Conservation (phyloP, 2,329 filamentous ascomycete genomes). For the Monilinia polystroma region DNA sequence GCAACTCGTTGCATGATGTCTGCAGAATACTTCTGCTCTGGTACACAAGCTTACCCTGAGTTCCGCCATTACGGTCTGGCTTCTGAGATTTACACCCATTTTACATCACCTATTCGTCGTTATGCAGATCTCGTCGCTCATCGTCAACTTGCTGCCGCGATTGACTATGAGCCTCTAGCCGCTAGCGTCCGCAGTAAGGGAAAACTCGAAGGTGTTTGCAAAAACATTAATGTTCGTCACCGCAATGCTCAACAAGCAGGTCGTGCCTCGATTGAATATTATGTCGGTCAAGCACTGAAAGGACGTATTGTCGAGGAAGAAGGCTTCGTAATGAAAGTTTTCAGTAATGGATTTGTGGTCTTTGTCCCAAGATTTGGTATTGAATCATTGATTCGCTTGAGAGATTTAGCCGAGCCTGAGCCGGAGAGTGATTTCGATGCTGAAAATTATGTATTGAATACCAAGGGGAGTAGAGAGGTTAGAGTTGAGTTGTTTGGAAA, state of each 20-base stretch:
- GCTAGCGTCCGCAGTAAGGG: slow-evolving; percentile 75
- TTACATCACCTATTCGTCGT: slow-evolving; percentile 93
- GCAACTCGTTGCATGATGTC: slow-evolving; percentile 99
- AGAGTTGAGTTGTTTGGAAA: slow-evolving; percentile 87
- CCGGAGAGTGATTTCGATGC: slow-evolving; percentile 81
- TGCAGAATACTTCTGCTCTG: slow-evolving; percentile 96
- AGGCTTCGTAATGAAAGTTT: slow-evolving; percentile 94
- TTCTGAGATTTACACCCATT: slow-evolving; percentile 96
- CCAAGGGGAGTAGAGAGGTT: slow-evolving; percentile 54
- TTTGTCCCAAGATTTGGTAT: slow-evolving; percentile 96
- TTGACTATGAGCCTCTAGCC: slow-evolving; percentile 87
- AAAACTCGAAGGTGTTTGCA: slow-evolving; percentile 89
- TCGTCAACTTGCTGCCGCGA: slow-evolving; percentile 90
- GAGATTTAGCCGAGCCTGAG: slow-evolving; percentile 76
- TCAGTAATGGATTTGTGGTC: slow-evolving; percentile 95
- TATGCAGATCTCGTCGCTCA: slow-evolving; percentile 97
- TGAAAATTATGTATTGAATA: slow-evolving; percentile 76
- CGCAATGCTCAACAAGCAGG: slow-evolving; percentile 96
- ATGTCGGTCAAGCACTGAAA: slow-evolving; percentile 94
- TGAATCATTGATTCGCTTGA: slow-evolving; percentile 82
- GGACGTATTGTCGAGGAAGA: slow-evolving; percentile 75
- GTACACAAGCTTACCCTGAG: slow-evolving; percentile 87
- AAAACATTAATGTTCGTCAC: slow-evolving; percentile 97
- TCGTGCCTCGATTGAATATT: slow-evolving; percentile 93
- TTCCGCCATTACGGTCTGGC: slow-evolving; percentile 97